Percentiles rank a stretch among this genome's conserved stretches.
These are phyloP conservation scores for Yamadazyma philogaea DNA, from an alignment of 805 yeast species.

Conservation along the genomic window DNA sequence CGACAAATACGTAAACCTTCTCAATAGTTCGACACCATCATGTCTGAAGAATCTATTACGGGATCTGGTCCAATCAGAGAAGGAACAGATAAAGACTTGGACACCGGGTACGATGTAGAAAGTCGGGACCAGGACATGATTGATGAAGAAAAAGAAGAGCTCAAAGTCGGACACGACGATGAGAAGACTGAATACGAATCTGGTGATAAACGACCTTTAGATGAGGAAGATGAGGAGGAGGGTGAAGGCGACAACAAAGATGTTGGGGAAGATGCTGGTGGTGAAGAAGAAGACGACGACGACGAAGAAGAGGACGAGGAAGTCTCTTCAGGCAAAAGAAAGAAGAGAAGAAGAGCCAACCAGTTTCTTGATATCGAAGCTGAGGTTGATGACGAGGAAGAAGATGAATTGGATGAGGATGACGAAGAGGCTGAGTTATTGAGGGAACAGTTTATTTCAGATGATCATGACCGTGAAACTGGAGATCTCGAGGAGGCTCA, in stretches of 20 bases:
- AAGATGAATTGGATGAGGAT: constrained; percentile 81
- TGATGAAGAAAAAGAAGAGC: constrained; percentile 18
- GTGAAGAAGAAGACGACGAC: constrained; percentile 50
- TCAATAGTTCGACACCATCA: constrained; percentile 7
- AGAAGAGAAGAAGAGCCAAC: constrained; percentile 55
- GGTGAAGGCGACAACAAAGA: constrained; percentile 15
- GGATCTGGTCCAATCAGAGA: constrained; percentile 5
- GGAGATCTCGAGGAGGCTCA: constrained; percentile 44
- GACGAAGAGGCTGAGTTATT: constrained; percentile 89
- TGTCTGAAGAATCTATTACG: constrained; percentile 9
- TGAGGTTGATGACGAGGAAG: constrained; percentile 97
- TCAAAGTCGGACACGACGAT: constrained; percentile 11
- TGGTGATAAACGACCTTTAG: constrained; percentile 8
- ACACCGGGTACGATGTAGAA: constrained; percentile 14
- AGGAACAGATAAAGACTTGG: constrained; percentile 8
- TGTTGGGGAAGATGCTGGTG: constrained; percentile 38
- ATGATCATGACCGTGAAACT: constrained; percentile 64
- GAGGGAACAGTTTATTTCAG: constrained; percentile 78
- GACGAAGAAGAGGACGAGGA: constrained; percentile 53
- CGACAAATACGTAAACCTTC: constrained; percentile 6
- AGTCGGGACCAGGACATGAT: constrained; percentile 17
- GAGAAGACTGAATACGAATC: constrained; percentile 6
- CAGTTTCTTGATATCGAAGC: constrained; percentile 98
- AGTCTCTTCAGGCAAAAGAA: constrained; percentile 44
- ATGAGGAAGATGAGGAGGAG: constrained; percentile 11